A percentile compares a stretch with the other conserved stretches of the same genome.
phyloP scores from a whole-genome alignment of 257 asterid species.

The Ligustrum vulgare region DNA sequence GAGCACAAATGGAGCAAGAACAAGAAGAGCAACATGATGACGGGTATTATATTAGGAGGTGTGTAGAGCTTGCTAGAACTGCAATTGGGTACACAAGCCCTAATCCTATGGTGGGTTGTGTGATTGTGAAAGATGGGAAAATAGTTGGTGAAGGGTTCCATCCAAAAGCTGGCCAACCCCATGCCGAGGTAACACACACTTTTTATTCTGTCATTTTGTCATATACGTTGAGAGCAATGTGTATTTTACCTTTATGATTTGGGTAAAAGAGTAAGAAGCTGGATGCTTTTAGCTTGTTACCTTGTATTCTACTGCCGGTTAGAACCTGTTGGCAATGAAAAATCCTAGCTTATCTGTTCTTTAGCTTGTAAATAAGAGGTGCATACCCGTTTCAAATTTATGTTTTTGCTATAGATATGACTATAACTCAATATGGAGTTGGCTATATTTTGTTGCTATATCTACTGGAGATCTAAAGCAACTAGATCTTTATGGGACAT shows the following conservation, averaged over 20 bases:
- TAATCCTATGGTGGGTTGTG: slow-evolving; percentile 98
- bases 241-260: neutral
- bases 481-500: neutral
- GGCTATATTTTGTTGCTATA: neutral
- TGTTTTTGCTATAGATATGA: neutral
- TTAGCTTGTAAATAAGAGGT: neutral
- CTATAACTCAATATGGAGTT: neutral
- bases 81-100: slow-evolving; percentile 87
- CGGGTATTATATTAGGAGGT: slow-evolving; percentile 72
- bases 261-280: neutral
- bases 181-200: slow-evolving; percentile 68
- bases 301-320: neutral
- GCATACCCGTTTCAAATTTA: neutral
- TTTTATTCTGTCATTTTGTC: neutral
- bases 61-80: slow-evolving; percentile 81
- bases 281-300: neutral
- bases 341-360: neutral
- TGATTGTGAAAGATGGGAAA: slow-evolving; percentile 75
- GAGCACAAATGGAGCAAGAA: slow-evolving; percentile 20
- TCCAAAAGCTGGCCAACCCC: slow-evolving; percentile 98
- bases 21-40: slow-evolving; percentile 42
- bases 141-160: slow-evolving; percentile 94
- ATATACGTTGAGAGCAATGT: neutral
- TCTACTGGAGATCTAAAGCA: neutral
- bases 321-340: neutral